Conservation (phyloP, 768 basidiomycete genomes). For the Crassisporium funariophilum region DNA sequence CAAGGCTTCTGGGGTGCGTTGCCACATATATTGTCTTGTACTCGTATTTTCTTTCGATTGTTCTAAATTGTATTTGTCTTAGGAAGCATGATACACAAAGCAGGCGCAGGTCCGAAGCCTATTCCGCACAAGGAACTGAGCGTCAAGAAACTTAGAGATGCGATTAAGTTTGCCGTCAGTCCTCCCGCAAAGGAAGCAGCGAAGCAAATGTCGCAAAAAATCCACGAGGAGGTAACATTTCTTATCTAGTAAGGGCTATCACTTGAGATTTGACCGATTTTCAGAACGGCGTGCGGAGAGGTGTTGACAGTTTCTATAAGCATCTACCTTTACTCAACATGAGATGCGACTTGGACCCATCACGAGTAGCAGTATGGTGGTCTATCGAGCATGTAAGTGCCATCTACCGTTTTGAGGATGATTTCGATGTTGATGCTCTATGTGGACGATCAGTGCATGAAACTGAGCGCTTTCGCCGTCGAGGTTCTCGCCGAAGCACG, state of each 20-base stretch:
- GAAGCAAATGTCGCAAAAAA: conserved; percentile 48
- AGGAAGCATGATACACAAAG: conserved; percentile 64
- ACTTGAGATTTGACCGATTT: neutral
- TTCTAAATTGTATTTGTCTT: conserved; percentile 13
- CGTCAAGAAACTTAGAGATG: conserved; percentile 51
- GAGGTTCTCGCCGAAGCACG: conserved; percentile 49
- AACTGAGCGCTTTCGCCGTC: conserved; percentile 56
- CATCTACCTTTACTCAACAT: conserved; percentile 64
- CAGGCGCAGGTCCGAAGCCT: conserved; percentile 63
- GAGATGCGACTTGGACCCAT: conserved; percentile 61
- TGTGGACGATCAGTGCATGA: conserved; percentile 40
- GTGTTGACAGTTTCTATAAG: conserved; percentile 58
- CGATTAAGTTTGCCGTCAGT: conserved; percentile 50
- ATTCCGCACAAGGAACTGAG: conserved; percentile 55
- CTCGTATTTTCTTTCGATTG: conserved; percentile 17
- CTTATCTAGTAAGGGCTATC: neutral
- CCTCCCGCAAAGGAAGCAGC: conserved; percentile 52
- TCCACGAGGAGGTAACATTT: conserved; percentile 44
- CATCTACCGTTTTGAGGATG: neutral
- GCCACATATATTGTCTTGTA: conserved; percentile 19
- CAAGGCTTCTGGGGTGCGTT: conserved; percentile 55
- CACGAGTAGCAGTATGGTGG: conserved; percentile 60
- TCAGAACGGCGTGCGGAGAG: conserved; percentile 49
- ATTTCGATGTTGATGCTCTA: neutral
- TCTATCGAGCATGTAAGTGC: conserved; percentile 46